These are phyloP conservation scores for Triticum turgidum DNA, from an alignment of 176 grass and related monocot genomes.

Conservation along the genomic window DNA sequence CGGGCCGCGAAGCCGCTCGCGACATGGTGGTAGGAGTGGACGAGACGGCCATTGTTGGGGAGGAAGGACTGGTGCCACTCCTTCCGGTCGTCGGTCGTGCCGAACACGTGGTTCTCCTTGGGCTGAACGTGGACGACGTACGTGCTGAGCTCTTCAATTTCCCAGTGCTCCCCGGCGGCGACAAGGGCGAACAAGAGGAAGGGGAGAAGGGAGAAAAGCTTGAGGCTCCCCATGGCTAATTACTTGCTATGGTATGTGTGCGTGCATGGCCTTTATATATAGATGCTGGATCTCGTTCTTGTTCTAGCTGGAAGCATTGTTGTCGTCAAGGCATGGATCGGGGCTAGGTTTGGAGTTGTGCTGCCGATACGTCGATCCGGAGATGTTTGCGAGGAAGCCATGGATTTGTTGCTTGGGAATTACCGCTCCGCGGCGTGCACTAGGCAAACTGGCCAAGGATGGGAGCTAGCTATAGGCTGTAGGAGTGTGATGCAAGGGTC, in stretches of 20 bases:
- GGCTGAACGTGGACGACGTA: constrained; percentile 12
- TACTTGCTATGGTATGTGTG: background rate
- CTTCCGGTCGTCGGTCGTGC: background rate
- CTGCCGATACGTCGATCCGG: background rate
- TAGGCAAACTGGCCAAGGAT: background rate
- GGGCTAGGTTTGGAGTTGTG: background rate
- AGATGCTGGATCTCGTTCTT: background rate
- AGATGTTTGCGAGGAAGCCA: constrained; percentile 21
- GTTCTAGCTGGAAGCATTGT: background rate
- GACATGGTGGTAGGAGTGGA: constrained; percentile 13
- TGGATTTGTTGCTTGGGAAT: constrained; percentile 1
- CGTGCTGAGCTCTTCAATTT: background rate
- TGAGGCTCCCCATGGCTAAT: constrained; percentile 1
- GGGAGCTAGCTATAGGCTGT: too few species aligned
- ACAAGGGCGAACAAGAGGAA: background rate
- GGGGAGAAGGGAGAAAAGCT: background rate
- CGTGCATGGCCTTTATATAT: constrained; percentile 3
- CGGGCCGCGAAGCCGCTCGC: background rate
- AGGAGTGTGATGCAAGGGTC: too few species aligned
- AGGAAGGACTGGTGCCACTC: constrained; percentile 11
- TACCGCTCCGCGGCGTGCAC: background rate
- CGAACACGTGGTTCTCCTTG: background rate
- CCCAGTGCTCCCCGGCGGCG: background rate
- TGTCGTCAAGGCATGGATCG: background rate
- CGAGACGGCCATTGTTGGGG: background rate